Percentiles rank a stretch among this genome's conserved stretches.
phyloP scores from a whole-genome alignment of 306 rosid genomes.

The Pterocarpus macrocarpus region DNA sequence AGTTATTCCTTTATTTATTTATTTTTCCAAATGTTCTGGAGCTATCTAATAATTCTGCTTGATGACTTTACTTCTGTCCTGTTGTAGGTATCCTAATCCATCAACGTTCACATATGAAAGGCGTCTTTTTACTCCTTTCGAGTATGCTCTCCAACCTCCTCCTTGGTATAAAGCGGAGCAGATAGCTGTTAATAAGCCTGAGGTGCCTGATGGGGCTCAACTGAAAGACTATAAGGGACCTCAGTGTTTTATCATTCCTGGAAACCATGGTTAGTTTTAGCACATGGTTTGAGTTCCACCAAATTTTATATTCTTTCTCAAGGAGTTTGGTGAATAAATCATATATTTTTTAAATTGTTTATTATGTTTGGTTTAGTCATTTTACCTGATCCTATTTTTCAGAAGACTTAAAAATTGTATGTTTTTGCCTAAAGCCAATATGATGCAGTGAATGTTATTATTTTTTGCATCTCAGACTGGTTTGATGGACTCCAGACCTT shows the following conservation, averaged over 20 bases:
- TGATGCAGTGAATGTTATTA: conserved; percentile 7
- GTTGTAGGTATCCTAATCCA: conserved; percentile 89
- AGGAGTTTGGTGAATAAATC: conserved; percentile 26
- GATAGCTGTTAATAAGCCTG: conserved; percentile 87
- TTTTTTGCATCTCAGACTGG: conserved; percentile 77
- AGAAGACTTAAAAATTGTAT: background rate
- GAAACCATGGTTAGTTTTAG: conserved; percentile 88
- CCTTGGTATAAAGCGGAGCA: conserved; percentile 79
- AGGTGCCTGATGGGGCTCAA: conserved; percentile 74
- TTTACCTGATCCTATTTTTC: conserved; percentile 13
- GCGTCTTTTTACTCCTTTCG: conserved; percentile 92
- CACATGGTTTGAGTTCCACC: conserved; percentile 28
- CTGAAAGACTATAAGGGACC: conserved; percentile 86
- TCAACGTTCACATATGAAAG: conserved; percentile 90
- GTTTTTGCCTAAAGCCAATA: background rate
- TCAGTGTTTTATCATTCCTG: conserved; percentile 95
- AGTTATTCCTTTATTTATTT: background rate
- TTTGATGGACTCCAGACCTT: conserved; percentile 97
- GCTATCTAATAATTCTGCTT: conserved; percentile 27
- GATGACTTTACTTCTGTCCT: conserved; percentile 26
- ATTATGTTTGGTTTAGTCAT: conserved; percentile 25
- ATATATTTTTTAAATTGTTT: conserved; percentile 29
- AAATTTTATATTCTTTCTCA: conserved; percentile 34
- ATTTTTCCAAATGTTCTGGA: background rate
- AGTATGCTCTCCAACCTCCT: conserved; percentile 96